phyloP scores from a whole-genome alignment of 352 stramenopile genomes.

The Pythium graminicola region DNA sequence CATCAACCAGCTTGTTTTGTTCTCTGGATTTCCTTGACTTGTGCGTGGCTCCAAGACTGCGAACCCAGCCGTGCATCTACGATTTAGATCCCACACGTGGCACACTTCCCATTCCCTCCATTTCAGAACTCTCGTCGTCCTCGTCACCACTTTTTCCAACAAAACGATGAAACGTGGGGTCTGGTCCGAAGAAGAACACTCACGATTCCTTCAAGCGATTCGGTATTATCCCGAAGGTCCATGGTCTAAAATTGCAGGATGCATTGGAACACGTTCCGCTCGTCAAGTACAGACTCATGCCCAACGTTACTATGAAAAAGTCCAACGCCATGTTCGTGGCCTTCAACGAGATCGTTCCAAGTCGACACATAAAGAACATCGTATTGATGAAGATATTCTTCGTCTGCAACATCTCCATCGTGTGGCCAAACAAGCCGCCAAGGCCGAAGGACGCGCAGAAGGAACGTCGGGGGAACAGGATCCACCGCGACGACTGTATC shows the following conservation, averaged over 20 bases:
- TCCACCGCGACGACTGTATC: constrained; percentile 10
- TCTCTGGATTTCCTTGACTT: too few species aligned
- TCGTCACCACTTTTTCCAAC: not conserved
- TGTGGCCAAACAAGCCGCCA: constrained; percentile 8
- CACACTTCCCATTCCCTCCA: too few species aligned
- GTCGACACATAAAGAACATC: constrained; percentile 19
- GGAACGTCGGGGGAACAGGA: too few species aligned
- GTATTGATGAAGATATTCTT: constrained; percentile 19
- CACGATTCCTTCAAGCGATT: constrained; percentile 28
- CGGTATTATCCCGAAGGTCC: constrained; percentile 31
- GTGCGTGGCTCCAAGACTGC: not conserved
- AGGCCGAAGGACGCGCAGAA: too few species aligned
- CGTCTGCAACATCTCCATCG: constrained; percentile 16
- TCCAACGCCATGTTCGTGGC: constrained; percentile 47
- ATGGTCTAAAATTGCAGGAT: constrained; percentile 27
- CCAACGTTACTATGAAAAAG: constrained; percentile 68
- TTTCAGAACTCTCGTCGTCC: constrained; percentile 3
- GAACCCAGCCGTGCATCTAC: too few species aligned
- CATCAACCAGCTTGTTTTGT: not conserved
- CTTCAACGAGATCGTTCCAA: constrained; percentile 24
- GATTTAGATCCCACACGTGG: too few species aligned
- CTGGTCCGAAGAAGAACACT: constrained; percentile 33
- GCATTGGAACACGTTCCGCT: constrained; percentile 33
- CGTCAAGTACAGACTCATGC: constrained; percentile 62
- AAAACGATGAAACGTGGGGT: constrained; percentile 19